Evolutionary conservation across 306 rosid genomes (phyloP).

Genomic region (Elaeagnus macrophylla): DNA sequence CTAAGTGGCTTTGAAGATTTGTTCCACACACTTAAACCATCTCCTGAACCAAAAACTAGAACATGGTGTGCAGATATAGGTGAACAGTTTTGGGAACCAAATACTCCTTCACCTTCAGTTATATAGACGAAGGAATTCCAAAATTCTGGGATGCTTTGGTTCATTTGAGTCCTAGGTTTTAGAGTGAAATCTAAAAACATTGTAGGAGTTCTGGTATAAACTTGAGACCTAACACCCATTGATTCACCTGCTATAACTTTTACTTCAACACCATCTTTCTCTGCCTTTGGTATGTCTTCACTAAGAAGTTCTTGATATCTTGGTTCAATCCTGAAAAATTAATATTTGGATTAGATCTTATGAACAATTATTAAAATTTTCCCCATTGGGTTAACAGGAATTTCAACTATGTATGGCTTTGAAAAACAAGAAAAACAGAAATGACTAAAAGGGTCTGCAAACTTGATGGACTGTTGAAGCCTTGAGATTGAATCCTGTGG

Average conservation of each 20-base stretch:
- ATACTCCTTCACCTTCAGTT: constrained; percentile 76
- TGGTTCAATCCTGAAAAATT: constrained; percentile 64
- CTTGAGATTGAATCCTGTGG: too few species aligned
- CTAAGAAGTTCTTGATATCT: constrained; percentile 66
- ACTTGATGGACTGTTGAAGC: too few species aligned
- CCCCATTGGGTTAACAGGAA: too few species aligned
- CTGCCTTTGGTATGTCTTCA: constrained; percentile 50
- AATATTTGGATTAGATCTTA: not conserved
- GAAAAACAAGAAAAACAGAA: too few species aligned
- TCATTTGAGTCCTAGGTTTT: constrained; percentile 44
- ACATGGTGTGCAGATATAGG: constrained; percentile 45
- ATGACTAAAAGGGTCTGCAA: too few species aligned
- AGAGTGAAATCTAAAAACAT: constrained; percentile 70
- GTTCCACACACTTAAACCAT: constrained; percentile 73
- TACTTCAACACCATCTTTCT: constrained; percentile 72
- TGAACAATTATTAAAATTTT: too few species aligned
- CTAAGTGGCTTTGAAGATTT: constrained; percentile 56
- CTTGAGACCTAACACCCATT: constrained; percentile 66
- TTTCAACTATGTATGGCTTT: too few species aligned
- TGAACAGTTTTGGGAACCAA: constrained; percentile 42
- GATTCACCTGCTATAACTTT: constrained; percentile 80
- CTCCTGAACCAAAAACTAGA: constrained; percentile 62
- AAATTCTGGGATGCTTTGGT: constrained; percentile 61
- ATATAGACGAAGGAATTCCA: constrained; percentile 80
- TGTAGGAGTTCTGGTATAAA: constrained; percentile 78